Base-by-base conservation (phyloP, 148 eudicot genomes). In the Vaccinium vitisidaea region DNA sequence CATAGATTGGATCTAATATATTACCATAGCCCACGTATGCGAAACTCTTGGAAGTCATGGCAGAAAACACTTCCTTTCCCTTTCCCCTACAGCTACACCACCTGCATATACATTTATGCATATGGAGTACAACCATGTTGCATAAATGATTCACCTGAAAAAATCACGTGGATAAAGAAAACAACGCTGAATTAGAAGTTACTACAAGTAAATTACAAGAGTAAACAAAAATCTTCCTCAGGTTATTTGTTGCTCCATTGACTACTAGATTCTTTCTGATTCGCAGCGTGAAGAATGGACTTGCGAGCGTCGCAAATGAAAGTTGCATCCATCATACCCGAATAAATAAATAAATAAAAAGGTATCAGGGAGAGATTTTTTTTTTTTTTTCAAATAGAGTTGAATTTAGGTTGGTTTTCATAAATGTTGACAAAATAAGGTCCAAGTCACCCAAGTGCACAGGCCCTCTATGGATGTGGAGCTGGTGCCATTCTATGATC, bases 1-100 rank as follows among this genome's bases (percentile, higher is more conserved):
- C 55, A 46, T 8, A 9, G 18, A 8, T 16, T 18, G 25, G 15
- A 75, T 48, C 14, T 73, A 75, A 75, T 9, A 48, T 75, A 75
- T 75, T 75, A 4, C 30, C 3, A 48, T 13, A 75, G 6, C 9
- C 74, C 36, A 21, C 54, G 21, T 75, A 23, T 5, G 1, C 14
- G 19, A 2, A 12, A 77, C 39, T 78, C 81, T 23, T 4, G 13
- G 23, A 36, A 27, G 14, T 15, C 27, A 8, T 53, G 18, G 11
- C 27, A 79, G 82, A 56, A n/a, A 79, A 56, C 49, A 79, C 43
- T 54, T 27, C 69, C 25, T 79, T 79, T 27, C 82, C 15, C 16
- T 27, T 49, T 53, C n/a, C 80, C 61, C 27, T 55, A n/a, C 36
- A 25, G 69, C 36, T 30, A 6, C 15, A 10, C 21, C 10, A 49